Evolutionary conservation across 2,329 filamentous ascomycete genomes (phyloP).

Genomic region (Pseudopyricularia cyperi): DNA sequence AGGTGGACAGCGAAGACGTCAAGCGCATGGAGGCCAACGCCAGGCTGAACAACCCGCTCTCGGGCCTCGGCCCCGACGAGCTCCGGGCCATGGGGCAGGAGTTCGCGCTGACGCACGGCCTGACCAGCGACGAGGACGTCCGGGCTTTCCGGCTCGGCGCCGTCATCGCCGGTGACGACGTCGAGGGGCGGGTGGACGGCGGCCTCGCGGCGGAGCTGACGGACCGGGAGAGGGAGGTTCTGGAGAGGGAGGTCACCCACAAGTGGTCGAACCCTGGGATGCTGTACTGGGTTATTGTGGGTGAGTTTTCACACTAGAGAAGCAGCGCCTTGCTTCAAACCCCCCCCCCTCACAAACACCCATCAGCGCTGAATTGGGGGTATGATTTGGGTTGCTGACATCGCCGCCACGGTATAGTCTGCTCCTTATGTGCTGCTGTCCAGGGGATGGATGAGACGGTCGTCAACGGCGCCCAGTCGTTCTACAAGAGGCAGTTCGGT

Average conservation of each 20-base stretch:
- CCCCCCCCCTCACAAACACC: no score
- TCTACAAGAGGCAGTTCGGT: constrained; percentile 43
- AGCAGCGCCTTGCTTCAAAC: no score
- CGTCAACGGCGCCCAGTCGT: constrained; percentile 52
- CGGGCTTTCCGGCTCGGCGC: constrained; percentile 47
- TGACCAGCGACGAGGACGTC: constrained; percentile 41
- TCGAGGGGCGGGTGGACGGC: background rate
- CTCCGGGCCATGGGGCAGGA: constrained; percentile 41
- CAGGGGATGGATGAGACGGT: constrained; percentile 63
- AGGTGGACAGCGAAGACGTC: constrained; percentile 10
- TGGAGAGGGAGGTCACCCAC: constrained; percentile 48
- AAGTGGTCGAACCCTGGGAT: constrained; percentile 57
- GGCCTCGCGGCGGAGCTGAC: constrained; percentile 37
- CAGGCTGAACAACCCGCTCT: constrained; percentile 27
- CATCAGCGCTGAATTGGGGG: no score
- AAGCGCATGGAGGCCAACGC: constrained; percentile 20
- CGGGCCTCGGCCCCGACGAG: constrained; percentile 26
- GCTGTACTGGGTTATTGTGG: constrained; percentile 41
- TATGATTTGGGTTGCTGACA: background rate
- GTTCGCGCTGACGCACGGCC: constrained; percentile 37
- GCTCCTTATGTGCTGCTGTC: constrained; percentile 55
- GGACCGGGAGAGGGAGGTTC: constrained; percentile 39
- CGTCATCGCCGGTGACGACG: constrained; percentile 38
- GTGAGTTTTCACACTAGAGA: background rate
- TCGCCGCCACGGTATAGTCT: constrained; percentile 22